These are phyloP conservation scores for Phanerodontia chrysosporium DNA, from an alignment of 768 basidiomycete species.

Conservation along the genomic window DNA sequence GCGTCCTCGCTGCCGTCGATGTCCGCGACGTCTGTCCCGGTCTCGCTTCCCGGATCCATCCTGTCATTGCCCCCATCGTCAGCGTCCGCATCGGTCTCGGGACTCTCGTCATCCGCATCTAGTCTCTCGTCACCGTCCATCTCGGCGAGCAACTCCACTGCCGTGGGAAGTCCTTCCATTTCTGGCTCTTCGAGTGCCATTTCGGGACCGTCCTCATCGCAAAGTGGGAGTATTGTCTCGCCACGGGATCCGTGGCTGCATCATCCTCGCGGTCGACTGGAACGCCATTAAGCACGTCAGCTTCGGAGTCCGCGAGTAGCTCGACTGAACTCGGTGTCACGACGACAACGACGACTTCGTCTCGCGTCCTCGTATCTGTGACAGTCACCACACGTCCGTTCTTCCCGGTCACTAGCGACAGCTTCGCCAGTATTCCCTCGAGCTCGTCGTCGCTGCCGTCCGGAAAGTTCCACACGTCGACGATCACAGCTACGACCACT, in stretches of 20 bases:
- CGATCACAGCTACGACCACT: conserved; percentile 11
- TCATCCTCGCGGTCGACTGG: too few species aligned
- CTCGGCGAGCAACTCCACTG: too few species aligned
- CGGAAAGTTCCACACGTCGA: background rate
- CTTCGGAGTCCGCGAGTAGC: background rate
- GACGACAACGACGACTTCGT: background rate
- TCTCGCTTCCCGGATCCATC: background rate
- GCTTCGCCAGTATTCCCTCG: background rate
- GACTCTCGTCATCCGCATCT: background rate
- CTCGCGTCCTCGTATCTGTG: background rate
- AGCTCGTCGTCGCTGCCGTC: background rate
- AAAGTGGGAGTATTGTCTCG: too few species aligned
- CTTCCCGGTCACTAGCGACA: conserved; percentile 3
- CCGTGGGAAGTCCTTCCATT: too few species aligned
- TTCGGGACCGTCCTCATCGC: too few species aligned
- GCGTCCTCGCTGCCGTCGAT: background rate
- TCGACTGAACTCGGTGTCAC: background rate
- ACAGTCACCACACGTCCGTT: conserved; percentile 1
- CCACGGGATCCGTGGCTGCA: too few species aligned
- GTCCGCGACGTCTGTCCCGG: background rate
- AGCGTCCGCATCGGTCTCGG: background rate
- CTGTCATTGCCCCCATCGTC: background rate
- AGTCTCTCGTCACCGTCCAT: too few species aligned
- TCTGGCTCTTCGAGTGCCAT: background rate
- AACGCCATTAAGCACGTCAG: too few species aligned